phyloP scores from a whole-genome alignment of 2,329 filamentous ascomycete species.

The Lachnellula willkommii region DNA sequence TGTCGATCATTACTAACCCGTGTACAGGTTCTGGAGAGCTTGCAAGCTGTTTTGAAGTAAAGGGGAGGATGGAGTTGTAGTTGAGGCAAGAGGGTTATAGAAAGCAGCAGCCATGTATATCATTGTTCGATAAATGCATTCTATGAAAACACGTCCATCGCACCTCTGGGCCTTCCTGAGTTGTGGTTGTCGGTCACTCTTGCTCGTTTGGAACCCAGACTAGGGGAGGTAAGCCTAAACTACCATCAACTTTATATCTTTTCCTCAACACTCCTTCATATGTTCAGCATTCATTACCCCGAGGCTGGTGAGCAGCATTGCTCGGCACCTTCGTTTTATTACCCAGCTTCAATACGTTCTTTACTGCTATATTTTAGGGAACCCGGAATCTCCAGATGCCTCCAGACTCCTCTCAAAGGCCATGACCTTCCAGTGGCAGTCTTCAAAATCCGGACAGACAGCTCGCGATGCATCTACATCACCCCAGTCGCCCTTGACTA shows the following conservation, averaged over 20 bases:
- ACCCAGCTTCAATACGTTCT: background rate
- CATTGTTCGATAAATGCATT: slow-evolving; percentile 29
- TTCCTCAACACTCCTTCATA: background rate
- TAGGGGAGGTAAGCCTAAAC: background rate
- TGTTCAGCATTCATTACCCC: background rate
- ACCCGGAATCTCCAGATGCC: slow-evolving; percentile 2
- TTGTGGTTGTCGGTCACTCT: slow-evolving; percentile 3
- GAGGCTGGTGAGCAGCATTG: background rate
- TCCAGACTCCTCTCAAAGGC: background rate
- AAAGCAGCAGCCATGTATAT: slow-evolving; percentile 30
- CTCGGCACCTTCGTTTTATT: slow-evolving; percentile 2
- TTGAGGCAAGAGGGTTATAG: slow-evolving; percentile 23
- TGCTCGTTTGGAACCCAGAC: slow-evolving; percentile 3
- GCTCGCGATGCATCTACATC: slow-evolving; percentile 6
- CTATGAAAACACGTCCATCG: slow-evolving; percentile 11
- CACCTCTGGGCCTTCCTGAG: background rate
- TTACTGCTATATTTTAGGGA: slow-evolving; percentile 5
- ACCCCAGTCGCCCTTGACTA: slow-evolving; percentile 1
- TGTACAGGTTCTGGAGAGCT: slow-evolving; percentile 70
- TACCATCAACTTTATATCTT: background rate
- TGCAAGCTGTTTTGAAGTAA: slow-evolving; percentile 77
- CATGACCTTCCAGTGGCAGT: slow-evolving; percentile 23
- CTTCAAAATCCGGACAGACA: slow-evolving; percentile 6
- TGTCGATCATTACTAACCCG: slow-evolving; percentile 34
- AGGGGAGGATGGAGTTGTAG: slow-evolving; percentile 20